phyloP scores from a whole-genome alignment of 108 stramenopile genomes.

The Cyclostephanos tholiformis region DNA sequence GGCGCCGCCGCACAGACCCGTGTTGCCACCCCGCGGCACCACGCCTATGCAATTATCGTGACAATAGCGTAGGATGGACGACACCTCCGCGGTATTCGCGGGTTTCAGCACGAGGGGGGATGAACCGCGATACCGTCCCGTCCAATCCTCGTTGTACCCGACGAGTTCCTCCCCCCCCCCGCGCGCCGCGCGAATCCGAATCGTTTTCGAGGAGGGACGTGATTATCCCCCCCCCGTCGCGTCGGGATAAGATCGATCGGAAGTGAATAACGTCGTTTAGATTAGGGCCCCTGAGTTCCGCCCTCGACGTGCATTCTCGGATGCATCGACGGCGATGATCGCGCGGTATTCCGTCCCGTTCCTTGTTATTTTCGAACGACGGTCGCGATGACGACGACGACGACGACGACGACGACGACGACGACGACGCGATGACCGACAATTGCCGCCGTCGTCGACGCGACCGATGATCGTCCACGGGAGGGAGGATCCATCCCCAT shows the following conservation, averaged over 20 bases:
- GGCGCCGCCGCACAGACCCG: constrained; percentile 94
- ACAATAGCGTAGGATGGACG: constrained; percentile 88
- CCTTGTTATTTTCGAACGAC: too few species aligned
- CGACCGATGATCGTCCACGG: too few species aligned
- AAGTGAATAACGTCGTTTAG: not conserved
- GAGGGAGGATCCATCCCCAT: too few species aligned
- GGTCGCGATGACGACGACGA: too few species aligned
- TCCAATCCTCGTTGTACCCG: constrained; percentile 69
- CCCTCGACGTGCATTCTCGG: too few species aligned
- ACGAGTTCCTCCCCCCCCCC: constrained; percentile 18
- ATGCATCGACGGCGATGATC: too few species aligned
- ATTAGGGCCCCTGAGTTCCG: too few species aligned
- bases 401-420: too few species aligned
- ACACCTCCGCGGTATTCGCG: constrained; percentile 68
- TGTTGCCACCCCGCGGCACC: constrained; percentile 96
- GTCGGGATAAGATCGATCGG: constrained; percentile 24
- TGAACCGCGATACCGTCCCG: constrained; percentile 56
- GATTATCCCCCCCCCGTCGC: constrained; percentile 23
- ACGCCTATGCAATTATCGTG: constrained; percentile 69
- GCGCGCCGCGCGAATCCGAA: not conserved
- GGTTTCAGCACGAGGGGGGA: constrained; percentile 69
- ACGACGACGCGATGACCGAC: too few species aligned
- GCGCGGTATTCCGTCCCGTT: too few species aligned
- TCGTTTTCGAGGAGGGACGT: not conserved
- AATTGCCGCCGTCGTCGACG: too few species aligned